A percentile compares a stretch with the other conserved stretches of the same genome.
phyloP scores from a whole-genome alignment of 2,329 filamentous ascomycete species.

The Aspergillus unguis region DNA sequence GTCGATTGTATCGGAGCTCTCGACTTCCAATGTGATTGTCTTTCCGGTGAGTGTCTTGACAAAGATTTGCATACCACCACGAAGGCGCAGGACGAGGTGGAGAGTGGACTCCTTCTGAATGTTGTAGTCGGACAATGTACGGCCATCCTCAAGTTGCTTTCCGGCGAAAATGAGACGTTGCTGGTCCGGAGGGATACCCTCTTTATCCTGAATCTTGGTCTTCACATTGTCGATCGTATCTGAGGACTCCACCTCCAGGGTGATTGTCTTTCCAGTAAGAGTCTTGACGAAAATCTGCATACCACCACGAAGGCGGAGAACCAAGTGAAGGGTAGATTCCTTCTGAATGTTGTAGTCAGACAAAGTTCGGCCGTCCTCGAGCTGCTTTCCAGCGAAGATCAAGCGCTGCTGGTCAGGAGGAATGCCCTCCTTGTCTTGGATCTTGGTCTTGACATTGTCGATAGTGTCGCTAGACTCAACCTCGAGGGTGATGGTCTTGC shows the following conservation, averaged over 20 bases:
- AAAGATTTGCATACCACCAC: constrained; percentile 82
- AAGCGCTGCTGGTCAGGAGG: constrained; percentile 93
- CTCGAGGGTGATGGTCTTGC: constrained; percentile 65
- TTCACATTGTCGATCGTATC: constrained; percentile 96
- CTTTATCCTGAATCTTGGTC: constrained; percentile 76
- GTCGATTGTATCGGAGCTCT: constrained; percentile 66
- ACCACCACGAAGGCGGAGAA: constrained; percentile 82
- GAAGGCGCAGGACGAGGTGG: constrained; percentile 74
- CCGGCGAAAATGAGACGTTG: constrained; percentile 91
- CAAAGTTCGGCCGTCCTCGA: constrained; percentile 88
- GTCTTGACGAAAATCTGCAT: constrained; percentile 60
- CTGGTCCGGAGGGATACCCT: constrained; percentile 89
- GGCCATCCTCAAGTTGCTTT: constrained; percentile 89
- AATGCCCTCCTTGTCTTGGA: constrained; percentile 96
- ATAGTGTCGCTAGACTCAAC: constrained; percentile 78
- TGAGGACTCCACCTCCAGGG: constrained; percentile 80
- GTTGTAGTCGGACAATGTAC: constrained; percentile 91
- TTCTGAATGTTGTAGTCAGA: constrained; percentile 96
- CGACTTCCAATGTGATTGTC: constrained; percentile 67
- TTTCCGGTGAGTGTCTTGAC: constrained; percentile 78
- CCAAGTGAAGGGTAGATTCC: constrained; percentile 79
- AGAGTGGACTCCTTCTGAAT: constrained; percentile 89
- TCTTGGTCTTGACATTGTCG: constrained; percentile 96
- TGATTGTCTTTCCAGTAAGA: constrained; percentile 84
- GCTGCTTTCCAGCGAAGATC: constrained; percentile 94